Evolutionary conservation across 106 monocot species (phyloP).

Genomic region (Allium fistulosum): DNA sequence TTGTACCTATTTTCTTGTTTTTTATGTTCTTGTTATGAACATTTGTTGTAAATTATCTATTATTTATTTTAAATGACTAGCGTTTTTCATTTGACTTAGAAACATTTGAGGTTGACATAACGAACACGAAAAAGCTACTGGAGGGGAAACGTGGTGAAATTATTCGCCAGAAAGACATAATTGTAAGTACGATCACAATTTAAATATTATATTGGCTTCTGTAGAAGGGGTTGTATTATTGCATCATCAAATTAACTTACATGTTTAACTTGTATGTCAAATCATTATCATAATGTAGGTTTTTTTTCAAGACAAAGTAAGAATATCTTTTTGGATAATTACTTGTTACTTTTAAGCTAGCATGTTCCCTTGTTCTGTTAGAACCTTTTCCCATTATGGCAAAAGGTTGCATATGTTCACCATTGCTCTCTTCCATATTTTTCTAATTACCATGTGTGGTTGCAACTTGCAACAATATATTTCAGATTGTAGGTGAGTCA

Average conservation of each 20-base stretch:
- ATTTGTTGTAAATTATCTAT: background rate
- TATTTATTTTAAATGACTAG: background rate
- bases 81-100: constrained; percentile 28
- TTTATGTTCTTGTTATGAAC: too few relatives aligned
- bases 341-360: too few relatives aligned
- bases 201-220: too few relatives aligned
- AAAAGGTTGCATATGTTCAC: background rate
- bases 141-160: constrained; percentile 73
- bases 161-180: constrained; percentile 69
- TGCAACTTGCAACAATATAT: background rate
- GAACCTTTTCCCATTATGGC: too few relatives aligned
- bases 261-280: too few relatives aligned
- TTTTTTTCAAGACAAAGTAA: too few relatives aligned
- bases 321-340: too few relatives aligned
- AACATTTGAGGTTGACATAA: constrained; percentile 95
- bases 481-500: constrained; percentile 23
- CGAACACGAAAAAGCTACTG: constrained; percentile 80
- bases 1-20: too few relatives aligned
- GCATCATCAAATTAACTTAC: too few relatives aligned
- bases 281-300: too few relatives aligned
- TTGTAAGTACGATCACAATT: constrained; percentile 1
- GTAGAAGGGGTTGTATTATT: too few relatives aligned
- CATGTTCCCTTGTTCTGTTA: too few relatives aligned
- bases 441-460: background rate
- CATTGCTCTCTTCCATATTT: background rate